phyloP scores from a whole-genome alignment of 2,329 filamentous ascomycete genomes.

The Westerdykella aurantiaca region DNA sequence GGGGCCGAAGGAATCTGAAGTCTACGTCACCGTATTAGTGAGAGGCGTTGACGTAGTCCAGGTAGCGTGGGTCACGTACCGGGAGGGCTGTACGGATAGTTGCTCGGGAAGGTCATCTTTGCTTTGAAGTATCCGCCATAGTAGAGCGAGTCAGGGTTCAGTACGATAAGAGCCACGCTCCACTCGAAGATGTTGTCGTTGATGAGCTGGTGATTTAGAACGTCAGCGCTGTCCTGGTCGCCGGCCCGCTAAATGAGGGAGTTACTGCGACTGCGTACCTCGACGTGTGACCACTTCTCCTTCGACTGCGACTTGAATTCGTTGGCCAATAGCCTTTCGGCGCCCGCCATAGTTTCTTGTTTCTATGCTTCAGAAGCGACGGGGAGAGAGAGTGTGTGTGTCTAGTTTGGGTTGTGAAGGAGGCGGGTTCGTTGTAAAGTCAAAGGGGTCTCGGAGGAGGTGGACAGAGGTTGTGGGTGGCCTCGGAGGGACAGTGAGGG shows the following conservation, averaged over 20 bases:
- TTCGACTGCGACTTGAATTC: slow-evolving; percentile 77
- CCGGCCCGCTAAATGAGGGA: not conserved
- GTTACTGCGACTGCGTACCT: slow-evolving; percentile 48
- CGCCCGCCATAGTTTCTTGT: slow-evolving; percentile 38
- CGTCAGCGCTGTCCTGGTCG: slow-evolving; percentile 17
- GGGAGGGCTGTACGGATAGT: slow-evolving; percentile 86
- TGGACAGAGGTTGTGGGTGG: slow-evolving; percentile 29
- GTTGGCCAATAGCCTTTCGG: slow-evolving; percentile 80
- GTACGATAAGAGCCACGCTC: slow-evolving; percentile 82
- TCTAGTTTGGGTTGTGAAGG: too few relatives aligned
- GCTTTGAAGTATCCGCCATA: slow-evolving; percentile 91
- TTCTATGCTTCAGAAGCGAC: too few relatives aligned
- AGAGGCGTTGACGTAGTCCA: not conserved
- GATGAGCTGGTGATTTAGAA: slow-evolving; percentile 51
- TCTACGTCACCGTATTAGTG: slow-evolving; percentile 38
- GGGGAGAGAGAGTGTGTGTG: too few relatives aligned
- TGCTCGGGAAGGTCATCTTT: slow-evolving; percentile 77
- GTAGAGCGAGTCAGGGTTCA: slow-evolving; percentile 88
- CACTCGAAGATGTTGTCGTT: slow-evolving; percentile 82
- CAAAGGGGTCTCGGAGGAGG: too few relatives aligned
- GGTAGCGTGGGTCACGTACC: slow-evolving; percentile 35
- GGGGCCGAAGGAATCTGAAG: slow-evolving; percentile 74
- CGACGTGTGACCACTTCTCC: slow-evolving; percentile 91
- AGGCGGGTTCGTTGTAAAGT: too few relatives aligned
- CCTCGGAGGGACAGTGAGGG: too few relatives aligned